Evolutionary conservation across 169 alveolate genomes (phyloP).

Genomic region (Plasmodium fragile): DNA sequence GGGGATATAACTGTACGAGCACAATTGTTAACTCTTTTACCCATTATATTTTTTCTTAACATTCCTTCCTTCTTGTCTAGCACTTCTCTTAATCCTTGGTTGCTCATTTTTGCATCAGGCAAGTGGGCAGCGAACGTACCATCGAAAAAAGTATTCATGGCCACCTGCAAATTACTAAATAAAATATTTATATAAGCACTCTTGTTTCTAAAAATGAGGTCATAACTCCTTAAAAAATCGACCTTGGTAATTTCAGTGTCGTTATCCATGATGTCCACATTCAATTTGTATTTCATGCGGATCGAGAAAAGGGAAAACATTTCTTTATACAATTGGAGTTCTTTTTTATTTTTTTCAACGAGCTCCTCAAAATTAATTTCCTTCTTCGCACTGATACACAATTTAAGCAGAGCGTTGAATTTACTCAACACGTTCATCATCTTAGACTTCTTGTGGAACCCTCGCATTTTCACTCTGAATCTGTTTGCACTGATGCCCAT

Average conservation of each 20-base stretch:
- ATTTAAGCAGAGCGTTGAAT: conserved; percentile 82
- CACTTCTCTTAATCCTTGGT: conserved; percentile 95
- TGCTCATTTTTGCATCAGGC: conserved; percentile 77
- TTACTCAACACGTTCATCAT: conserved; percentile 76
- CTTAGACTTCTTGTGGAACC: conserved; percentile 77
- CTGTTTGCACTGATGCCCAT: conserved; percentile 89
- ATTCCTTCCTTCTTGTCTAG: conserved; percentile 97
- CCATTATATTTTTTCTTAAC: conserved; percentile 98
- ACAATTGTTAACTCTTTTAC: conserved; percentile 98
- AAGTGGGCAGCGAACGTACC: conserved; percentile 72
- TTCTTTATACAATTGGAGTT: conserved; percentile 65
- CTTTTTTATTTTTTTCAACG: conserved; percentile 79
- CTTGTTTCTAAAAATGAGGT: conserved; percentile 77
- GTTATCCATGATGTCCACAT: conserved; percentile 73
- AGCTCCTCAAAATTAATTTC: conserved; percentile 79
- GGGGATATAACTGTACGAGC: conserved; percentile 99
- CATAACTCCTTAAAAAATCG: conserved; percentile 79
- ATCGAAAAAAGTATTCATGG: conserved; percentile 76
- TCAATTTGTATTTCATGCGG: conserved; percentile 49
- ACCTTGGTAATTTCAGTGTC: conserved; percentile 82
- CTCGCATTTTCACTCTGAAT: conserved; percentile 43
- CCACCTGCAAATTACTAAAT: conserved; percentile 76
- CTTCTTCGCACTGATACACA: conserved; percentile 85
- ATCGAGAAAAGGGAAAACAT: conserved; percentile 55
- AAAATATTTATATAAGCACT: conserved; percentile 70